Percentiles rank a stretch among this genome's conserved stretches.
Evolutionary conservation across 257 asterid genomes (phyloP).

Genomic region (Vinca minor): DNA sequence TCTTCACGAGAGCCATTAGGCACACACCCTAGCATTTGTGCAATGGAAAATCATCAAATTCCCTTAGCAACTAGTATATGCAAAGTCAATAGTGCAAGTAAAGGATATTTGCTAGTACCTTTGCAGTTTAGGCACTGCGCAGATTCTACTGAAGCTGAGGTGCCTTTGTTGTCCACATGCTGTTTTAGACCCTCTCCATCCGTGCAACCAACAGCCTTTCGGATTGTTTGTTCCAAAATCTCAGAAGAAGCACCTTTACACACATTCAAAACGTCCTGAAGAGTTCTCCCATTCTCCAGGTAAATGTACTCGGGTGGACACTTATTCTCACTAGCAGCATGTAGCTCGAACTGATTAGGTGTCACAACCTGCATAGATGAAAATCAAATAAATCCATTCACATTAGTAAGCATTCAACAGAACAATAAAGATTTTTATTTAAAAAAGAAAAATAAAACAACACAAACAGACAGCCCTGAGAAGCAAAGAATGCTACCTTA

Average conservation of each 20-base stretch:
- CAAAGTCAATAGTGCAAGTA: background rate
- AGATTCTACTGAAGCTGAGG: background rate
- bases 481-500: slow-evolving; percentile 31
- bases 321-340: slow-evolving; percentile 68
- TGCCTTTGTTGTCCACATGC: background rate
- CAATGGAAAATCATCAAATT: background rate
- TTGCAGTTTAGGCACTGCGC: slow-evolving; percentile 49
- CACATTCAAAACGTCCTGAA: slow-evolving; percentile 58
- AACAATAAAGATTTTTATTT: no score
- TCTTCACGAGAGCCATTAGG: slow-evolving; percentile 39
- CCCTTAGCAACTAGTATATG: slow-evolving; percentile 1
- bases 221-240: slow-evolving; percentile 46
- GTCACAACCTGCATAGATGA: slow-evolving; percentile 51
- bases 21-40: slow-evolving; percentile 32
- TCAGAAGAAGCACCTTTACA: slow-evolving; percentile 52
- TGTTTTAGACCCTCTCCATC: slow-evolving; percentile 8
- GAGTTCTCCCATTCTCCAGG: slow-evolving; percentile 66
- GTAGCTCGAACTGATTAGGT: slow-evolving; percentile 74
- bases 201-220: slow-evolving; percentile 43
- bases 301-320: slow-evolving; percentile 70
- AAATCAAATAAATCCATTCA: slow-evolving; percentile 18
- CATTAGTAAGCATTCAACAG: background rate
- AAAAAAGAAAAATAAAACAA: no score
- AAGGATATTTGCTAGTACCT: slow-evolving; percentile 34
- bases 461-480: background rate